These are phyloP conservation scores for Dionaea muscipula DNA, from an alignment of 179 eudicot genomes.

Conservation along the genomic window DNA sequence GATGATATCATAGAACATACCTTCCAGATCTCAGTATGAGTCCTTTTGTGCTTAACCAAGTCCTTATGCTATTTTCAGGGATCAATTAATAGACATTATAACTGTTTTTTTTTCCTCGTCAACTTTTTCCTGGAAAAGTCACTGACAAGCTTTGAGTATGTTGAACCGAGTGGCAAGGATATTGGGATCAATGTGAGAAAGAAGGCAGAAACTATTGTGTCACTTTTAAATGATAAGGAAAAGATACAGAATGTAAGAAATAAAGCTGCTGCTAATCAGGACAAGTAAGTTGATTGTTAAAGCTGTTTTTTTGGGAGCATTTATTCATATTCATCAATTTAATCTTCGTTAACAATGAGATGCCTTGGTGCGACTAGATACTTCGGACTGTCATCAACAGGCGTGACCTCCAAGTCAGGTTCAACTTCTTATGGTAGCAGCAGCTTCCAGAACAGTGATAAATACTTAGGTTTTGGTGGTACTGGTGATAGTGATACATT, in stretches of 20 bases:
- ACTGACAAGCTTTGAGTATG: slow-evolving; percentile 71
- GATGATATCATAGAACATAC: slow-evolving; percentile 97
- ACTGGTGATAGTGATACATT: slow-evolving; percentile 42
- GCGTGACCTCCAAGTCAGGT: slow-evolving; percentile 64
- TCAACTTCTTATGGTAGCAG: slow-evolving; percentile 52
- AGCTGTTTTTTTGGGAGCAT: neutral
- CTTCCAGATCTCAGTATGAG: slow-evolving; percentile 82
- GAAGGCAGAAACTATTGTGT: slow-evolving; percentile 81
- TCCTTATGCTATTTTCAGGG: neutral
- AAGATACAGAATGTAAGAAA: slow-evolving; percentile 86
- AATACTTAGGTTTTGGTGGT: slow-evolving; percentile 63
- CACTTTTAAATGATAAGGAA: slow-evolving; percentile 79
- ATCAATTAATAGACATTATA: slow-evolving; percentile 1
- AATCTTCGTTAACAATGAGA: neutral
- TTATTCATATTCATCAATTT: no score
- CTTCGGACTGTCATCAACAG: slow-evolving; percentile 83
- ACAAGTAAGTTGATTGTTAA: slow-evolving; percentile 51
- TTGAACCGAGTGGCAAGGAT: slow-evolving; percentile 90
- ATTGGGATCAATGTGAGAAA: slow-evolving; percentile 90
- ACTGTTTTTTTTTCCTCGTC: slow-evolving; percentile 9
- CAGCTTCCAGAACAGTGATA: slow-evolving; percentile 33
- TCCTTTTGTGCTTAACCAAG: slow-evolving; percentile 7
- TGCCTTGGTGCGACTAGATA: slow-evolving; percentile 36
- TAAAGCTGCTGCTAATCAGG: slow-evolving; percentile 86
- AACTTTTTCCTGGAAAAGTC: slow-evolving; percentile 36